Base-by-base conservation (phyloP, 2,329 filamentous ascomycete genomes). In the Helotiales sp. region DNA sequence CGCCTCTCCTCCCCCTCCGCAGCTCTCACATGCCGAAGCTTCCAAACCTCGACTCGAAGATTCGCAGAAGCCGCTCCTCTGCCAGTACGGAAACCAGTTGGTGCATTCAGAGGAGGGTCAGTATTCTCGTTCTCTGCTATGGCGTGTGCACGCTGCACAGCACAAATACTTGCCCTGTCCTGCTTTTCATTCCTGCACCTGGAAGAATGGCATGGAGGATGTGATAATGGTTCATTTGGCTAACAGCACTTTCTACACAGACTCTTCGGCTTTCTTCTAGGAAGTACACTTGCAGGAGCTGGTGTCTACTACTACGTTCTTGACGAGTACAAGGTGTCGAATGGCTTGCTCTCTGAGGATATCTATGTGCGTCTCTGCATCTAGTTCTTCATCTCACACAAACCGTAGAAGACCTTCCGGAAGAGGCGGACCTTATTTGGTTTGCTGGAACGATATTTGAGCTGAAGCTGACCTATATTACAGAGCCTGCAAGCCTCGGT, bases 251-350 rank as follows among this genome's bases (percentile, higher is more conserved):
- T 28, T 45, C 60, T 66, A n/a, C 61, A 20, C 55, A 97, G 95
- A 66, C 83, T 97, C 68, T 93, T 97, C 75, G 95, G 95, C 61
- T 98, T 98, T 84, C 89, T 98, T 60, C 85, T 96, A 71, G 95
- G 95, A 72, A 89, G 91, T 70, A 90, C 91, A 55, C 83, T 93
- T 61, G 90, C 94, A 52, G 93, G 93, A 75, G 87, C 86, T 61
- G 90, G 88, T 66, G 91, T 96, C 75, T 98, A 97, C 83, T 93
- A 93, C 79, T 98, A 98, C 80, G 87, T 97, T 72, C 83, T 98
- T 75, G 89, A 95, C 78, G 94, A 98, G 80, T 98, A 97, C 84
- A 93, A 93, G 82, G 85, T 93, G 50, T 92, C 93, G 74, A 98
- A 97, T 83, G 92, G 97, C 82, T 86, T 97, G 77, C 84, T 98